phyloP scores from a whole-genome alignment of 345 rosid genomes.

The Trapa bicornis region DNA sequence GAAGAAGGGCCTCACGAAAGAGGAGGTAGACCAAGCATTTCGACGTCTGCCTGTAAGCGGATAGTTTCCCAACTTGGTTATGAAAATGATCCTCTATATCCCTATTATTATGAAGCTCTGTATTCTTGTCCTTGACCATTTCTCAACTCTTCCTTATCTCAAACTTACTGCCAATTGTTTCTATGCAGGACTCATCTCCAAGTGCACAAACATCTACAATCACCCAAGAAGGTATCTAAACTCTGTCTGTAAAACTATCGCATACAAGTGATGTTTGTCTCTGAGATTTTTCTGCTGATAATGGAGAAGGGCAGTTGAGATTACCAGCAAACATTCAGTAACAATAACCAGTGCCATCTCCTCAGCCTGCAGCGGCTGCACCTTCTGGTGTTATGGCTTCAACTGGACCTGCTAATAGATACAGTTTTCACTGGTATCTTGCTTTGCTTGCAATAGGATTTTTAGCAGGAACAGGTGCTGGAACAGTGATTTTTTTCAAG shows the following conservation, averaged over 20 bases:
- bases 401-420: slow-evolving; percentile 15
- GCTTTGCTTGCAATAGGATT: slow-evolving; percentile 64
- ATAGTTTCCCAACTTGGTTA: slow-evolving; percentile 2
- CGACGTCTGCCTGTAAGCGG: slow-evolving; percentile 73
- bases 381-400: slow-evolving; percentile 29
- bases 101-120: background rate
- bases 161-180: too few species aligned
- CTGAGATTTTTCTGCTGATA: background rate
- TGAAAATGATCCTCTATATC: background rate
- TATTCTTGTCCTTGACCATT: background rate
- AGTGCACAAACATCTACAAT: slow-evolving; percentile 42
- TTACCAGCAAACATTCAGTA: slow-evolving; percentile 26
- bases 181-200: slow-evolving; percentile 64
- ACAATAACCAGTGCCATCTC: slow-evolving; percentile 14
- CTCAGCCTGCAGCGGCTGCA: slow-evolving; percentile 45
- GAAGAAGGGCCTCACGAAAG: slow-evolving; percentile 88
- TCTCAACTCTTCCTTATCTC: background rate
- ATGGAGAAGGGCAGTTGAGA: slow-evolving; percentile 36
- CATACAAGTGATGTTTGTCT: background rate
- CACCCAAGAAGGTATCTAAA: slow-evolving; percentile 41
- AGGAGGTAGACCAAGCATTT: slow-evolving; percentile 96
- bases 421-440: slow-evolving; percentile 67
- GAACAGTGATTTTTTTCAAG: too few species aligned
- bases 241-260: background rate
- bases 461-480: slow-evolving; percentile 5